Evolutionary conservation across 208 protist genomes (phyloP), one percentile per base, ranked within the genome.

Genomic region (Naegleria lovaniensis): DNA sequence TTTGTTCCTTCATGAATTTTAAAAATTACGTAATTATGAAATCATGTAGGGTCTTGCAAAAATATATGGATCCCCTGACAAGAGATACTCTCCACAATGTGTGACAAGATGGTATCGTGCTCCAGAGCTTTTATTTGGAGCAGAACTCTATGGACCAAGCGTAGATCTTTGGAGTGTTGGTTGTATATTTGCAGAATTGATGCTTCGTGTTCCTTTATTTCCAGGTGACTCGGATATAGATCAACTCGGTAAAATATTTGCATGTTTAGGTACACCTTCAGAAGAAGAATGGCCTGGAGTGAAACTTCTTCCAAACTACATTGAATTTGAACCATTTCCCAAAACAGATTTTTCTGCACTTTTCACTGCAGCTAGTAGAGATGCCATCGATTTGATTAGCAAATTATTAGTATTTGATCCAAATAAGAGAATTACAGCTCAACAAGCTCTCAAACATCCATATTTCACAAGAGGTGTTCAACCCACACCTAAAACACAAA

Each of bases 31-130:
- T 9, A 9, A 48, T 48, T 7, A 48, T 7, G 5, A 48, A 9
- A 48, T 48, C 43, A 48, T 7, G 19, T 29, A 67, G 55, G 86
- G 86, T 76, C 58, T 89, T 13, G 48, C 86, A 22, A 89, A 41
- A 43, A 25, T 76, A 13, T 89, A 41, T 76, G 86, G 86, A 5
- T 38, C 25, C 5, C 58, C 67, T 43, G 25, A 52, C 41, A 52
- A 38, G 22, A 90, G 25, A 39, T 91, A 92, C 29, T 92, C 83
- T 86, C 92, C 90, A 84, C 94, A 48, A 91, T 94, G 22, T 83
- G 96, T 97, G 25, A 98, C 97, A 58, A 90, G 97, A 88, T 99
- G 97, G 97, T 99, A 98, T 91, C 95, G 96, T 48, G 92, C 96
- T 33, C 97, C 97, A 43, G 97, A 99, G 79, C 95, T 99, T 76